Conservation (phyloP, 148 eudicot species). For the Heliamphora exappendiculata region DNA sequence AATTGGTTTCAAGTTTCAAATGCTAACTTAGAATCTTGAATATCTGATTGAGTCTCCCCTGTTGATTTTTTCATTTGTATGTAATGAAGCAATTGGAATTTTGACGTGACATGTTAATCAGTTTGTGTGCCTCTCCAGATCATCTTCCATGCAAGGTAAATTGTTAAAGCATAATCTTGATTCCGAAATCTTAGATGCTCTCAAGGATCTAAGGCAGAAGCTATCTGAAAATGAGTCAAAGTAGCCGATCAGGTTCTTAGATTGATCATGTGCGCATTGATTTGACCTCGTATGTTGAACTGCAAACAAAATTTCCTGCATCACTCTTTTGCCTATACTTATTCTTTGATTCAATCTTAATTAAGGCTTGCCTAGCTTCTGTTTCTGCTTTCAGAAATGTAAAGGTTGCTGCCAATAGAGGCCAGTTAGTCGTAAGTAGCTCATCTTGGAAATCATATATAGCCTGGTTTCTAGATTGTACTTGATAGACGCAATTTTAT, state of each 20-base stretch:
- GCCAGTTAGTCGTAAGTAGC: not conserved
- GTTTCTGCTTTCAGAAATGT: not conserved
- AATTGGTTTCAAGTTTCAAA: not conserved
- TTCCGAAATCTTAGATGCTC: constrained; percentile 77
- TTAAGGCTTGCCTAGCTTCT: not conserved
- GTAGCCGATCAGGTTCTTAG: constrained; percentile 16
- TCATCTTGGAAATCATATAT: not conserved
- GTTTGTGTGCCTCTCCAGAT: constrained; percentile 27
- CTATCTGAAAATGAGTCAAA: constrained; percentile 42
- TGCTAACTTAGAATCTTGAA: not conserved
- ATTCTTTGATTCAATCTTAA: not conserved
- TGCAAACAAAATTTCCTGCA: not conserved
- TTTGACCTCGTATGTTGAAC: not conserved
- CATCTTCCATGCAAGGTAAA: constrained; percentile 83
- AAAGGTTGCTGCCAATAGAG: not conserved
- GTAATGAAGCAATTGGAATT: not conserved
- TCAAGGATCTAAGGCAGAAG: constrained; percentile 75
- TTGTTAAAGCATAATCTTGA: constrained; percentile 85
- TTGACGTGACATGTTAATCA: not conserved
- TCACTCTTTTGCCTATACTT: not conserved
- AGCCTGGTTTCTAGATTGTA: not conserved
- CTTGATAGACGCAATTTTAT: not conserved
- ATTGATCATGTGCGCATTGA: not conserved
- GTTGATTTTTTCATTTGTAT: not conserved
- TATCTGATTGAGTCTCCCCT: not conserved